Conservation (phyloP, 208 protist genomes). For the Trypanosoma boissoni region DNA sequence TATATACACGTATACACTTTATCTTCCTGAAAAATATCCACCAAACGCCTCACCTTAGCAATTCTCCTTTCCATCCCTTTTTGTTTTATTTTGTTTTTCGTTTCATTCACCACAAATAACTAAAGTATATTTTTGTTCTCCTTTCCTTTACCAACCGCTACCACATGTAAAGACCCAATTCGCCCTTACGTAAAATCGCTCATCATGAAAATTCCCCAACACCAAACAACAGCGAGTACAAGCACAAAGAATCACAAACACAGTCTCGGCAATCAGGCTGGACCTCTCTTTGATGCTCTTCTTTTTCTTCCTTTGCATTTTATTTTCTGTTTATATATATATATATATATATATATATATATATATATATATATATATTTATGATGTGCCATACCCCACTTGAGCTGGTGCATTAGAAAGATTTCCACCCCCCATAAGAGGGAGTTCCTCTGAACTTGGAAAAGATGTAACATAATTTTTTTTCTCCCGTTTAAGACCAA, state of each 20-base stretch:
- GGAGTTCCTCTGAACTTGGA: constrained; percentile 4
- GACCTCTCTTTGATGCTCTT: background rate
- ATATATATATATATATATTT: constrained; percentile 1
- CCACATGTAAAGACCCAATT: background rate
- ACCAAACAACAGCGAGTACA: too few species aligned
- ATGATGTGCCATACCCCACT: background rate
- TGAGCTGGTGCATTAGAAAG: background rate
- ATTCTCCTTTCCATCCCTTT: background rate
- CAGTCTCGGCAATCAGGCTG: too few species aligned
- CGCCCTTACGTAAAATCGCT: too few species aligned
- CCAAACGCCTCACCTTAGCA: background rate
- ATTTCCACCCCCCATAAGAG: background rate
- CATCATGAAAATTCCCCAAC: too few species aligned
- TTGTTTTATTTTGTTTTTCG: constrained; percentile 5
- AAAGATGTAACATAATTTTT: background rate
- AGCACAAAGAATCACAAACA: too few species aligned
- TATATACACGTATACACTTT: background rate
- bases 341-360: background rate
- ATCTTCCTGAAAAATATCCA: background rate
- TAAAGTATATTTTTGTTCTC: background rate
- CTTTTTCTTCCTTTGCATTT: background rate
- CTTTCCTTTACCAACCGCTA: background rate
- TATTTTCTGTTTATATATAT: background rate
- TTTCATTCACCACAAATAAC: too few species aligned
- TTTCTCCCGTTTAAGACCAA: background rate